Evolutionary conservation across 495 filamentous ascomycete species (phyloP).

Genomic region (Aspergillus avenaceus): DNA sequence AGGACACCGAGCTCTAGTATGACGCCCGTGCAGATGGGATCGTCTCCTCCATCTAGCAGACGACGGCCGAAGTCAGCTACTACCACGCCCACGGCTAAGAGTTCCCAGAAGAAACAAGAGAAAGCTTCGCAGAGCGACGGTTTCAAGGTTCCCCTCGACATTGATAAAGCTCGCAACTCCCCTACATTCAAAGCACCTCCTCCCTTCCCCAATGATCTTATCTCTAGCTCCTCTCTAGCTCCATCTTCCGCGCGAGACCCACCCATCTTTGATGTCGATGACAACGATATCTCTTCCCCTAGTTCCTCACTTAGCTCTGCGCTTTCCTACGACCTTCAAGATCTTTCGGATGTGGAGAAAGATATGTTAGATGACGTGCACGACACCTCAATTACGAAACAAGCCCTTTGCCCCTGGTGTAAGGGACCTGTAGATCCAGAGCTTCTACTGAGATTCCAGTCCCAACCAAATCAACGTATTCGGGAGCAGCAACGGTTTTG

Average conservation of each 20-base stretch:
- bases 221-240: conserved; percentile 21
- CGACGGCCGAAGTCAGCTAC: conserved; percentile 2
- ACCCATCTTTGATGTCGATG: conserved; percentile 15
- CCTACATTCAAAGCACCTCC: conserved; percentile 24
- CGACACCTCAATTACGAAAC: background rate
- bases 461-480: conserved; percentile 49
- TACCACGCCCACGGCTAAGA: conserved; percentile 1
- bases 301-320: conserved; percentile 7
- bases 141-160: conserved; percentile 27
- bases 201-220: conserved; percentile 11
- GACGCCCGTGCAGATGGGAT: conserved; percentile 14
- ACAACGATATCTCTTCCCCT: conserved; percentile 20
- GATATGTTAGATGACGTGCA: background rate
- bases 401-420: conserved; percentile 64
- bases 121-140: conserved; percentile 10
- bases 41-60: background rate
- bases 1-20: conserved; percentile 12
- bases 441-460: conserved; percentile 44
- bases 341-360: conserved; percentile 5
- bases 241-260: conserved; percentile 11
- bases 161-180: conserved; percentile 15
- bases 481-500: conserved; percentile 68
- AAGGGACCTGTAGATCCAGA: conserved; percentile 52
- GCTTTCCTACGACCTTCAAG: background rate
- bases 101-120: conserved; percentile 2